Evolutionary conservation across 1,284 basidiomycete genomes (phyloP), one percentile per base, ranked within the genome.

Genomic region (Wolfiporia cocos): DNA sequence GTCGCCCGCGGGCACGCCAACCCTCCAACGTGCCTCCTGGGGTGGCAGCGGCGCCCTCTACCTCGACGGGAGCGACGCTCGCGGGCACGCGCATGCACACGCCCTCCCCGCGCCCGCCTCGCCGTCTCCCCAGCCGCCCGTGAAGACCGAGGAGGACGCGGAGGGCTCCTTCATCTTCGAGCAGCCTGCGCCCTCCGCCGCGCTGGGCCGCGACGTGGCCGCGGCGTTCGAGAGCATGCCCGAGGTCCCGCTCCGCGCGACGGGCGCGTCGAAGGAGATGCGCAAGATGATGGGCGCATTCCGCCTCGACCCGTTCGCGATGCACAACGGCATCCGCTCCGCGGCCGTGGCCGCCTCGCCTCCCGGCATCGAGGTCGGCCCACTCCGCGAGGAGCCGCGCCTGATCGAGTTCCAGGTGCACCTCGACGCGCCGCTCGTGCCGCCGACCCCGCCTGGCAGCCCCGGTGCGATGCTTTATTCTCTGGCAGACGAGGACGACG

Each of bases 211-310:
- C n/a, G n/a, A n/a, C n/a, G n/a, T n/a, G n/a, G n/a, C 41, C 41
- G 48, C 50, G 44, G 40, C 45, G 33, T 42, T 41, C 34, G 46
- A 50, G 26, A 38, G 44, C 44, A 58, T 78, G 23, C 74, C 76
- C 32, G 78, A 82, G 55, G 82, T 85, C 0, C 83, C 84, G 4
- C 70, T 86, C 7, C 80, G 84, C 36, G 83, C 84, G 11, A 84
- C 79, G 0, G 76, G 83, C 51, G 83, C 82, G 2, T 70, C 71
- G 47, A 67, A 71, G 35, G 70, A 71, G 32, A 85, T 85, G 84
- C 73, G 76, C 39, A 65, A 67, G 39, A 76, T 86, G 75, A 87
- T 87, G 84, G 72, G 73, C 42, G 76, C 80, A 11, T 85, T 87
- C 58, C 73, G 85, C 9, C 70, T 87, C 49, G 80, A 87, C 56